Evolutionary conservation across 75 land plant species (phyloP), one percentile per base, ranked within the genome.

Genomic region (Pinus albicaulis): DNA sequence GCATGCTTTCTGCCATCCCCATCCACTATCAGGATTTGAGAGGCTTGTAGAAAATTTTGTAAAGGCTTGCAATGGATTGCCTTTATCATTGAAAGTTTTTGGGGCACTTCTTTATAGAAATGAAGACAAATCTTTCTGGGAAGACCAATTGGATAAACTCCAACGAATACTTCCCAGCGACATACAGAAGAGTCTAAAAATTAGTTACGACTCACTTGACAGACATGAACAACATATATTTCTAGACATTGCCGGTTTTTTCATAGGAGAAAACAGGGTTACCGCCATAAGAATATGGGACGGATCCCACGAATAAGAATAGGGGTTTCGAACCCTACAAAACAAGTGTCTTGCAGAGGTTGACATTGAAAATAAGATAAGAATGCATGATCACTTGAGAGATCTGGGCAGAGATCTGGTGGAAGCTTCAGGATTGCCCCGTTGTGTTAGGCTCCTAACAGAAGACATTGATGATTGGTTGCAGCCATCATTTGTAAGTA

Each of bases 151-250:
- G 19, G 68, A 64, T 17, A 64, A 64, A 31, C 28, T 64, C 17
- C 19, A 34, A 5, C 28, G 15, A 20, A 48, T 48, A 48, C 17
- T 64, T 5, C n/a, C 15, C 17, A 6, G 16, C 1, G 17, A 64
- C 31, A 64, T 64, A 4, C 15, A 7, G 7, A 16, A 64, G 0
- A 34, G 20, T 16, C 68, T 64, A 3, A 64, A 64, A 5, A 6
- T 64, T 7, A 64, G 68, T 34, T 64, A 28, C 68, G 68, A 64
- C 7, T 31, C 41, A 31, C 68, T 64, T 64, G 68, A 64, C 7
- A 64, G 68, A 34, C 34, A 64, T 8, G 68, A 64, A 7, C 28
- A 34, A 7, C 36, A 64, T 41, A 64, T 64, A 64, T 64, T 34
- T 17, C 41, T 64, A 2, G 68, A 34, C 68, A 64, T 64, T 4